Evolutionary conservation across 106 monocot species (phyloP), one percentile per base, ranked within the genome.

Genomic region (Phalaenopsis aphrodite): DNA sequence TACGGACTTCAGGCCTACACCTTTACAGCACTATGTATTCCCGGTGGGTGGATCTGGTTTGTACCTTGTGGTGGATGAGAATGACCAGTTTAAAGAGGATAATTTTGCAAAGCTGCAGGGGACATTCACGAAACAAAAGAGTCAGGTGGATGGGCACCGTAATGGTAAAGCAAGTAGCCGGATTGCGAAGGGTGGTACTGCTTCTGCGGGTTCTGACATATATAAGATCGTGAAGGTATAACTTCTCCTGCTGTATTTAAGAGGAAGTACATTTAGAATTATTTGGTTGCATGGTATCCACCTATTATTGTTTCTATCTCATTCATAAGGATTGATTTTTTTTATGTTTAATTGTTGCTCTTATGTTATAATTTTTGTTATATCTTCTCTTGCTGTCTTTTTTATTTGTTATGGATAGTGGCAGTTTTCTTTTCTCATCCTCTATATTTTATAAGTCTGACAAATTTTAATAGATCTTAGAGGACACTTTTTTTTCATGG

Each of bases 151-250:
- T 81, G 93, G 79, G 30, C 75, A 80, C 36, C 87, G 79, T 78
- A 81, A 84, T 56, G 83, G 48, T 23, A 99, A 90, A 84, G 78
- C 84, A 39, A 81, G 42, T 78, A 88, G 87, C 41, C 84, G 99
- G 79, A 95, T 95, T 78, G 88, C 93, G 19, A 99, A 85, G 71
- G 99, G 95, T 46, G 99, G 95, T n/a, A 77, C 64, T 81, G 93
- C 89, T 86, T 87, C 88, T 68, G 82, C 76, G 41, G 84, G 83
- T 69, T 99, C 99, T 56, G 95, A 99, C 81, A 99, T 95, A 61
- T 99, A 91, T 84, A 95, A 87, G 86, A 99, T 99, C 82, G 99
- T 99, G 39, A 99, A 99, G 98, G 98, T 99, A 89, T 21, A 30
- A 8, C 68, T 56, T 41, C 46, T 47, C 41, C 57, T 52, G 11